Evolutionary conservation across 2,329 filamentous ascomycete species (phyloP).

Genomic region (Epichloe glyceriae): DNA sequence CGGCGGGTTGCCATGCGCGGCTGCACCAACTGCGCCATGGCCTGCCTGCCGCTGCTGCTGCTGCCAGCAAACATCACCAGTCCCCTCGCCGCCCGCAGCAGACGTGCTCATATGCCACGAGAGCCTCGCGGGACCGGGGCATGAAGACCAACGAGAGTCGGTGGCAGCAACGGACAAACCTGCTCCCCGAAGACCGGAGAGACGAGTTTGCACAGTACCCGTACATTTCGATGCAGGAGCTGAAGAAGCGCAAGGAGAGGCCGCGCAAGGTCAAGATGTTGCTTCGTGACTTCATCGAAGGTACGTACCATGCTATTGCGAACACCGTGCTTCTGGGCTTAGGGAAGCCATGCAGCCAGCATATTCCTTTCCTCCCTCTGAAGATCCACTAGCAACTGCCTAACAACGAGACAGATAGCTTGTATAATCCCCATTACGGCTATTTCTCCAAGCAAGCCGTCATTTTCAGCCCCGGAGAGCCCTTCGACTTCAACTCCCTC

Average conservation of each 20-base stretch:
- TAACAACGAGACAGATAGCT: conserved; percentile 49
- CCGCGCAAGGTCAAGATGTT: conserved; percentile 91
- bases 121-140: conserved; percentile 23
- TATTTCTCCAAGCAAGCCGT: conserved; percentile 95
- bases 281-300: conserved; percentile 93
- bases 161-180: conserved; percentile 75
- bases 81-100: conserved; percentile 6
- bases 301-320: conserved; percentile 25
- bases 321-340: too few relatives aligned
- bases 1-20: conserved; percentile 20
- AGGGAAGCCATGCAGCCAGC: too few relatives aligned
- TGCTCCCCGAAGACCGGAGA: conserved; percentile 62
- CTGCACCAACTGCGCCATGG: background rate
- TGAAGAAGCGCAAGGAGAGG: conserved; percentile 60
- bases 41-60: background rate
- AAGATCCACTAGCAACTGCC: background rate
- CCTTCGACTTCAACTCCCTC: conserved; percentile 75
- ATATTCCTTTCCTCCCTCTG: too few relatives aligned
- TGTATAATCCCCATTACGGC: conserved; percentile 90
- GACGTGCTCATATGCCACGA: conserved; percentile 15
- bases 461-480: conserved; percentile 85
- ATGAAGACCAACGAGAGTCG: conserved; percentile 47
- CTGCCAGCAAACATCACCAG: background rate
- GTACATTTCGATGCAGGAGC: conserved; percentile 67
- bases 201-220: conserved; percentile 76